Evolutionary conservation across 1,139 yeast species (phyloP).

Genomic region (Candida mesenterica): DNA sequence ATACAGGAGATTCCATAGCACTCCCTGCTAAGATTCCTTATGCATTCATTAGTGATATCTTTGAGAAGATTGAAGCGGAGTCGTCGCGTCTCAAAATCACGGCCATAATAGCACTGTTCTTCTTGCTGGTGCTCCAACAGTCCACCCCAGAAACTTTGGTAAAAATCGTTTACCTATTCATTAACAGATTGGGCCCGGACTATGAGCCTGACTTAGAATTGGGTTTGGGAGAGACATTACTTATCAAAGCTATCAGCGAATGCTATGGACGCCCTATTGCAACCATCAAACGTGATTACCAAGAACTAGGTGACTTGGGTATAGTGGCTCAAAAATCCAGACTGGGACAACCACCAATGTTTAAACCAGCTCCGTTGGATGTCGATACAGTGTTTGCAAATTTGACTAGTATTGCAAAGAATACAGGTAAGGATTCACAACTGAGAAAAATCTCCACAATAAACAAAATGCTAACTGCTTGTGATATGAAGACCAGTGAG

Average conservation of each 20-base stretch:
- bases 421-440: conserved; percentile 86
- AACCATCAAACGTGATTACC: conserved; percentile 72
- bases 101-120: conserved; percentile 69
- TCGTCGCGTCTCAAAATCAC: conserved; percentile 81
- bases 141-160: conserved; percentile 58
- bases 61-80: conserved; percentile 74
- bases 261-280: conserved; percentile 79
- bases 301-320: conserved; percentile 87
- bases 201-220: conserved; percentile 86
- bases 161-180: conserved; percentile 75
- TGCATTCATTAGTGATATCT: conserved; percentile 61
- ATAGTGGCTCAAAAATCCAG: conserved; percentile 82
- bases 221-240: conserved; percentile 86
- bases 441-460: conserved; percentile 71
- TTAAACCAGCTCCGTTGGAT: conserved; percentile 80
- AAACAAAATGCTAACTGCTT: conserved; percentile 80
- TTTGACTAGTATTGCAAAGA: conserved; percentile 71
- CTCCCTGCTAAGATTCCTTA: conserved; percentile 48
- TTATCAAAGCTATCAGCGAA: conserved; percentile 86
- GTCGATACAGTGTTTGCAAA: conserved; percentile 70
- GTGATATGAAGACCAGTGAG: conserved; percentile 67
- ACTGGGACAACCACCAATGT: conserved; percentile 87
- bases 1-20: not conserved
- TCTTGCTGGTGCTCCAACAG: conserved; percentile 56
- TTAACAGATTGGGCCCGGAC: conserved; percentile 91